These are phyloP conservation scores for Barbarea vulgaris DNA, from an alignment of 345 rosid species.

Conservation along the genomic window DNA sequence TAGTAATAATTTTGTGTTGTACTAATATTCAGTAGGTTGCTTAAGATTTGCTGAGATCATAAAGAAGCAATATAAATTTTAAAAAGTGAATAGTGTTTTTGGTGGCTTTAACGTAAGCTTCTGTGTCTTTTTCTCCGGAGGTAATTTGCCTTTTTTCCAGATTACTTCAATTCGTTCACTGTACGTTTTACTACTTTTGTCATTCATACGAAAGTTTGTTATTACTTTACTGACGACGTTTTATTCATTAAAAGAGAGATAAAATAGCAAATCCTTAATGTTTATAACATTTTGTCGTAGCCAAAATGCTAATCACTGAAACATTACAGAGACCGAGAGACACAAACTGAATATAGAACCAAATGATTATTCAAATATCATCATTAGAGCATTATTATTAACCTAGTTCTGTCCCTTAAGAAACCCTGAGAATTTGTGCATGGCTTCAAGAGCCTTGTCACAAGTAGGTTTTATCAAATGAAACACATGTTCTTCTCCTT, in stretches of 20 bases:
- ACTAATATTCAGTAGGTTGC: not conserved
- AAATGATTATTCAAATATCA: not conserved
- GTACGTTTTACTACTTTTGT: no score
- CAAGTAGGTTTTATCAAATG: conserved; percentile 44
- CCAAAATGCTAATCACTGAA: not conserved
- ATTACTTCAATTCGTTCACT: no score
- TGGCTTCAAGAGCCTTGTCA: conserved; percentile 40
- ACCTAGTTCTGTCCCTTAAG: conserved; percentile 13
- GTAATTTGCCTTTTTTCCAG: no score
- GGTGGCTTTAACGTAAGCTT: not conserved
- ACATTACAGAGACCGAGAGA: not conserved
- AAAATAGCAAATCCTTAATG: no score
- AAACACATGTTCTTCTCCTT: conserved; percentile 56
- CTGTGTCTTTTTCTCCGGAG: not conserved
- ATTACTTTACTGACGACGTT: not conserved
- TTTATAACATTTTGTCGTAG: not conserved
- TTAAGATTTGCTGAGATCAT: not conserved
- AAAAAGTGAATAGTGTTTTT: not conserved
- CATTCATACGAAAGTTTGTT: not conserved
- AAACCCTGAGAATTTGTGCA: conserved; percentile 36
- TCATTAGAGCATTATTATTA: not conserved
- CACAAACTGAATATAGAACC: not conserved
- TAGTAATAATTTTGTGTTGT: not conserved
- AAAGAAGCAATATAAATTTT: not conserved
- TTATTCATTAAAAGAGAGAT: not conserved